A percentile compares a stretch with the other conserved stretches of the same genome.
These are phyloP conservation scores for Wickerhamomyces sp. DNA, from an alignment of 1,139 yeast genomes.

Conservation along the genomic window DNA sequence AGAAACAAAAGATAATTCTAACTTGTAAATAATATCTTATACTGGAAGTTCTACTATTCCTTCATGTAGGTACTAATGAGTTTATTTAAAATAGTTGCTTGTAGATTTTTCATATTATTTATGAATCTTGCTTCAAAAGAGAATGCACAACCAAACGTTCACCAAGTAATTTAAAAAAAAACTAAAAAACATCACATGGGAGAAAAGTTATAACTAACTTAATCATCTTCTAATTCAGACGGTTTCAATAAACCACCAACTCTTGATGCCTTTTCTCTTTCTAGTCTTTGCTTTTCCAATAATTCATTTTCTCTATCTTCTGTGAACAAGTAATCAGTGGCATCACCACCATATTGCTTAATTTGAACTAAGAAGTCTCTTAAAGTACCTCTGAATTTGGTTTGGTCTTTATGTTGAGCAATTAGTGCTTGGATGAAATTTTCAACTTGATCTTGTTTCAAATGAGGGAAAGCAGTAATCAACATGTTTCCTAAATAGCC, in stretches of 20 bases:
- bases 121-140: too few species aligned
- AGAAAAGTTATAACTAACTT: not conserved
- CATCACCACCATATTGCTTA: slow-evolving; percentile 92
- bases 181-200: not conserved
- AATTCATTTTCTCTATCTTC: slow-evolving; percentile 86
- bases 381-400: slow-evolving; percentile 76
- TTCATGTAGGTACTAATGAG: too few species aligned
- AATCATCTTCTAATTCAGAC: slow-evolving; percentile 84
- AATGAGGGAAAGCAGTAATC: slow-evolving; percentile 83
- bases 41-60: not conserved
- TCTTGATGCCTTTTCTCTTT: slow-evolving; percentile 77
- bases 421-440: slow-evolving; percentile 78
- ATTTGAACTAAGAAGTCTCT: slow-evolving; percentile 97
- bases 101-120: too few species aligned
- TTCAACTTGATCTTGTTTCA: slow-evolving; percentile 77
- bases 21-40: not conserved
- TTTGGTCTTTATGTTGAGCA: slow-evolving; percentile 65
- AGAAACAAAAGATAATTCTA: slow-evolving; percentile 1
- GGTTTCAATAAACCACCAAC: slow-evolving; percentile 96
- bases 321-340: slow-evolving; percentile 86
- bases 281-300: slow-evolving; percentile 61
- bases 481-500: slow-evolving; percentile 82
- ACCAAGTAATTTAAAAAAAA: not conserved
- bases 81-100: not conserved
- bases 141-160: too few species aligned